These are phyloP conservation scores for Straminergon stramineum DNA, from an alignment of 225 moss, liverwort and hornwort species.

Conservation along the genomic window DNA sequence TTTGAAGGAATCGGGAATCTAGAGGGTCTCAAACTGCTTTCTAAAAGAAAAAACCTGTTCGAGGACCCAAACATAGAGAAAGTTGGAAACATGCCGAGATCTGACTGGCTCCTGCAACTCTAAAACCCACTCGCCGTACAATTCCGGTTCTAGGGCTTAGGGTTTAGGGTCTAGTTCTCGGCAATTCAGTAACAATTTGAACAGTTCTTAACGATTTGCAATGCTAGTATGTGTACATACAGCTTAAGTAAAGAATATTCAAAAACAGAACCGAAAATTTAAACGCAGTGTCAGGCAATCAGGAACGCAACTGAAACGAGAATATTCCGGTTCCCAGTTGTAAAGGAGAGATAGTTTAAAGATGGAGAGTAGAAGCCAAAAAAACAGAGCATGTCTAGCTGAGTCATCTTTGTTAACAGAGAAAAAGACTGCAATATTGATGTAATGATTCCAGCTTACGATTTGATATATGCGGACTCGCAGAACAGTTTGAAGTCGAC, in stretches of 20 bases:
- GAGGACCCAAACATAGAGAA: neutral
- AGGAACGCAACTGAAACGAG: neutral
- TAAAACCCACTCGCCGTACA: neutral
- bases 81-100: neutral
- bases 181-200: neutral
- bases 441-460: constrained; percentile 10
- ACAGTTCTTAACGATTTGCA: neutral
- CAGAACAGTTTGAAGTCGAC: neutral
- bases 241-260: neutral
- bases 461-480: neutral
- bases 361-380: neutral
- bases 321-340: neutral
- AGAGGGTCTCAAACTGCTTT: neutral
- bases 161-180: neutral
- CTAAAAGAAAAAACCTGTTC: neutral
- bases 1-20: neutral
- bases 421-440: neutral
- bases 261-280: neutral
- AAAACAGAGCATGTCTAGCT: neutral
- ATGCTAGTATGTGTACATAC: neutral
- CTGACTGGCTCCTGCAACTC: neutral
- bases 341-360: neutral
- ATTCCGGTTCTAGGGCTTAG: too few species aligned
- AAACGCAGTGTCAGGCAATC: neutral
- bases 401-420: neutral